Percentiles rank a stretch among this genome's conserved stretches.
phyloP scores from a whole-genome alignment of 371 early-diverging fungal species.

The Furculomyces boomerangus region DNA sequence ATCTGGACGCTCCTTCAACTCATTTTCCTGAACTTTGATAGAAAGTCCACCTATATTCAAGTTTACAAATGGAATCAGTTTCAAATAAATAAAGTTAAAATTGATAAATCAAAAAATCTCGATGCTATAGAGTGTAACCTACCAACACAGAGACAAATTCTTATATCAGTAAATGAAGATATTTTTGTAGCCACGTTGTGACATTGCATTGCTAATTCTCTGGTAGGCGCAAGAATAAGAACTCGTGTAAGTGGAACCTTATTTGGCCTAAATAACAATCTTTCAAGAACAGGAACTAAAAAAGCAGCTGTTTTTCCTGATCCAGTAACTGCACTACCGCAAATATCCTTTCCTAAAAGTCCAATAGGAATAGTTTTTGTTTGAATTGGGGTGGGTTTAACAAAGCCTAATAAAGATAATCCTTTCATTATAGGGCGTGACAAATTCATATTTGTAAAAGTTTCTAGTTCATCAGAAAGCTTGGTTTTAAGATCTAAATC shows the following conservation, averaged over 20 bases:
- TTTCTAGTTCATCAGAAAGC: conserved; percentile 23
- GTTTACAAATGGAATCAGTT: too few relatives aligned
- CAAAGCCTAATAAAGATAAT: conserved; percentile 72
- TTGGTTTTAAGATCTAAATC: conserved; percentile 1
- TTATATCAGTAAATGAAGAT: conserved; percentile 74
- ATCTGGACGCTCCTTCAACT: conserved; percentile 83
- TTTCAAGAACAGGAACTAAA: conserved; percentile 92
- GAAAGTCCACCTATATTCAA: conserved; percentile 84
- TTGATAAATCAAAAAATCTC: too few relatives aligned
- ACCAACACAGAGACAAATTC: conserved; percentile 59
- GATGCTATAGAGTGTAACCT: too few relatives aligned
- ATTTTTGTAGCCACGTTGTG: conserved; percentile 80
- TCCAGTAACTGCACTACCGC: conserved; percentile 99
- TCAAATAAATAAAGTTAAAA: not conserved
- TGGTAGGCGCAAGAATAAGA: conserved; percentile 95
- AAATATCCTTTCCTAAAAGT: conserved; percentile 94
- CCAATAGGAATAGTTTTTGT: conserved; percentile 90
- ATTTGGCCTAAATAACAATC: conserved; percentile 76
- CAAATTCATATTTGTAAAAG: conserved; percentile 79
- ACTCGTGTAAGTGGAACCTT: conserved; percentile 71
- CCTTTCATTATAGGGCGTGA: conserved; percentile 91
- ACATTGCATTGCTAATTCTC: conserved; percentile 97
- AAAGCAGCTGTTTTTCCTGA: conserved; percentile 99
- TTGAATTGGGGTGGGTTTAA: conserved; percentile 95
- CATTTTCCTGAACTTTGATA: conserved; percentile 77